Evolutionary conservation across 2,329 filamentous ascomycete genomes (phyloP), one percentile per base, ranked within the genome.

Genomic region (Claviceps maximensis): DNA sequence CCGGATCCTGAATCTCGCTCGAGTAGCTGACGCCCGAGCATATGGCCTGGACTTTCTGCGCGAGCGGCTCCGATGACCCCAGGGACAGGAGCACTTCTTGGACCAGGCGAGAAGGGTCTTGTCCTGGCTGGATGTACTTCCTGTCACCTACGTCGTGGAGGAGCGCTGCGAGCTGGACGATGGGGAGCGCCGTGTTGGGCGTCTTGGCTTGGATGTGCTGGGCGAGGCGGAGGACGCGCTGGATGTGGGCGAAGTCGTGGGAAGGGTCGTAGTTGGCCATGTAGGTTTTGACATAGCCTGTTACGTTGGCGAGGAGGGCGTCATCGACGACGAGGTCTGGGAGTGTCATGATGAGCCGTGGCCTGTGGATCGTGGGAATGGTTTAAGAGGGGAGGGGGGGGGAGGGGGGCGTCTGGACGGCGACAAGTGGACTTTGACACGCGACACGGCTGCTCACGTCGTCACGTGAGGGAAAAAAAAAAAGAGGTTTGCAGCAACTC

Each of bases 101-200:
- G 33, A 87, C 74, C 56, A 81, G 69, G 15, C 76, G 80, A 2
- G 77, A 72, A 4, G 72, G 63, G 62, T 84, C 77, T 58, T 83
- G 73, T 53, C 74, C 76, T 1, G 77, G 71, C 53, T 72, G 62
- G 17, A 83, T 67, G 66, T 95, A 95, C 70, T 95, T 95, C 66
- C 78, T 82, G 70, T 95, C 90, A 56, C 87, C 88, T 19, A 95
- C 83, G 61, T 95, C 90, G 70, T 95, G 90, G n/a, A 91, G 77
- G 4, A 90, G 75, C 1, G 86, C 87, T 1, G 81, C 74, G 27
- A 94, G 80, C 29, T 80, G 79, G 58, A 93, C 74, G 27, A 82
- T 67, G 12, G 73, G 70, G 4, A 69, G 70, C 29, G 59, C 53
- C 9, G 61, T 65, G 50, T 53, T 59, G 52, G 63, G 67, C 51